Conservation (phyloP, 257 asterid species). For the Solanum ossicruentum region DNA sequence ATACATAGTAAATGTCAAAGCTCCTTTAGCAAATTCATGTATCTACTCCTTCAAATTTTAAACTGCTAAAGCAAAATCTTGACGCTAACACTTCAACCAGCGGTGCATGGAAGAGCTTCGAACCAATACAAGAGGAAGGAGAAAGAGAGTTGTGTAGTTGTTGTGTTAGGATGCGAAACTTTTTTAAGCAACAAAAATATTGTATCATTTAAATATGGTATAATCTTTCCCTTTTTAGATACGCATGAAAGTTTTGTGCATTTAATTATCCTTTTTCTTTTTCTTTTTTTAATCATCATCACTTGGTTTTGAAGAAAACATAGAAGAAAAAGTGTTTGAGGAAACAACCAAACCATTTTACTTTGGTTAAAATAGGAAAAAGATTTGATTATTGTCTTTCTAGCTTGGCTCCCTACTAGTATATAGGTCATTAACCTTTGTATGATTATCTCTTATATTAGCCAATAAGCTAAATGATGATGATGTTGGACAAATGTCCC, state of each 20-base stretch:
- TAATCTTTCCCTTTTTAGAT: neutral
- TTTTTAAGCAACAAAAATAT: neutral
- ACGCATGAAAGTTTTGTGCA: neutral
- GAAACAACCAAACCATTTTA: neutral
- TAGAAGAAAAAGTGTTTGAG: no score
- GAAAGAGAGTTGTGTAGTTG: slow-evolving; percentile 28
- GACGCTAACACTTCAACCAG: neutral
- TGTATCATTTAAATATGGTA: neutral
- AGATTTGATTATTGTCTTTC: slow-evolving; percentile 11
- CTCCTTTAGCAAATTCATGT: no score
- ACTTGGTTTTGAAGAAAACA: neutral
- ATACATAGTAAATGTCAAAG: no score
- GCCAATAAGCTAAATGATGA: slow-evolving; percentile 23
- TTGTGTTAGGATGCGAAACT: slow-evolving; percentile 7
- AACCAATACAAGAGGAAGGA: slow-evolving; percentile 8
- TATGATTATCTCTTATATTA: slow-evolving; percentile 13
- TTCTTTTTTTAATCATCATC: neutral
- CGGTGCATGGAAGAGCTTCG: slow-evolving; percentile 21
- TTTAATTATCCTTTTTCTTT: neutral
- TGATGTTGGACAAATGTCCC: slow-evolving; percentile 9
- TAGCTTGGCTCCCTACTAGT: slow-evolving; percentile 2
- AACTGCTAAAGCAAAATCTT: no score
- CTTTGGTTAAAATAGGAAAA: neutral
- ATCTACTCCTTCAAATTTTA: no score
- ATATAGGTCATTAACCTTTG: neutral